phyloP scores from a whole-genome alignment of 495 filamentous ascomycete species.

The Penicillium fimorum region DNA sequence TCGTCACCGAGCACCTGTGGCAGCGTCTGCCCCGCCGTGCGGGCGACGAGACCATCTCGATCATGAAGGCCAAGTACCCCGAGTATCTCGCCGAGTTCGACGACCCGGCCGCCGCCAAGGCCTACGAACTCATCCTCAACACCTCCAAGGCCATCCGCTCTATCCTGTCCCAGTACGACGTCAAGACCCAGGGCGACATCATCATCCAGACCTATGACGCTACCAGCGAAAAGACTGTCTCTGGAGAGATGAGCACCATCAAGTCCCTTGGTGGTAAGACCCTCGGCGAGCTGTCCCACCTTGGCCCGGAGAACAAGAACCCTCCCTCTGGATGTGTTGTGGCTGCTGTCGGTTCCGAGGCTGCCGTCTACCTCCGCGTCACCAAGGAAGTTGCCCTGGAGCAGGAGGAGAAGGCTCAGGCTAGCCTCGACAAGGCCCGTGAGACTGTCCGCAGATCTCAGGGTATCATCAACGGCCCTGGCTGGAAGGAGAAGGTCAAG shows the following conservation, averaged over 20 bases:
- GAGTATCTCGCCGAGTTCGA: conserved; percentile 53
- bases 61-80: conserved; percentile 68
- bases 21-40: conserved; percentile 68
- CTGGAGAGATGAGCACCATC: conserved; percentile 57
- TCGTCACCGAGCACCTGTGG: conserved; percentile 76
- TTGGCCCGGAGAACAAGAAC: conserved; percentile 47
- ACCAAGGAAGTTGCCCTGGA: conserved; percentile 66
- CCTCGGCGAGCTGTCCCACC: conserved; percentile 50
- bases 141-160: conserved; percentile 57
- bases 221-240: conserved; percentile 54
- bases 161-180: conserved; percentile 55
- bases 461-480: conserved; percentile 34
- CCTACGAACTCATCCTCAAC: conserved; percentile 65
- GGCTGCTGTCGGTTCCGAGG: conserved; percentile 61
- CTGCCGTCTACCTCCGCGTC: conserved; percentile 69
- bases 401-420: conserved; percentile 61
- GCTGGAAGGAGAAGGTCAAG: conserved; percentile 49
- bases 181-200: conserved; percentile 56
- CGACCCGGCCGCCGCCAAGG: conserved; percentile 55
- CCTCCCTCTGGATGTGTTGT: conserved; percentile 70
- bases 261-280: conserved; percentile 64
- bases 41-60: conserved; percentile 60
- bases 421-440: conserved; percentile 44
- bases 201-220: conserved; percentile 60
- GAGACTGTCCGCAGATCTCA: conserved; percentile 37